Evolutionary conservation across 2,329 filamentous ascomycete genomes (phyloP), one percentile per base, ranked within the genome.

Genomic region (Sporothrix brasiliensis): DNA sequence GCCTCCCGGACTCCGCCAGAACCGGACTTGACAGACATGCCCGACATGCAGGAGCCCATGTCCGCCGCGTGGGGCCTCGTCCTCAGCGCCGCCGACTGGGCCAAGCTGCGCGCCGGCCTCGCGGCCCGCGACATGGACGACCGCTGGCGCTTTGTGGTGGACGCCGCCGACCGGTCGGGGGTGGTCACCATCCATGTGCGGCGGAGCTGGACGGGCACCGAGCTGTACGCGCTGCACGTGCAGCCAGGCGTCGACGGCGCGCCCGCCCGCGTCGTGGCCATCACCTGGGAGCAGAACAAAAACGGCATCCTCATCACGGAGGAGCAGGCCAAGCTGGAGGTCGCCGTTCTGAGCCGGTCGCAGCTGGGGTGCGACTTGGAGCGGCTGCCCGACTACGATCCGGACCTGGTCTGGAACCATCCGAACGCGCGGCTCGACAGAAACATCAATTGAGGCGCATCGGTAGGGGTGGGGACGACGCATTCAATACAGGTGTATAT

Each of bases 231-330:
- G 34, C 39, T 69, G 2, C 58, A 52, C 10, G 39, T 69, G 9
- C 49, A 60, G 56, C 67, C 67, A n/a, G 24, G 47, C 13, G 27
- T 44, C 6, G 66, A 54, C 24, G 10, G 21, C 19, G 56, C 39
- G 1, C 34, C 58, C 10, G 44, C 27, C 11, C 27, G 58, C 1
- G 34, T 53, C 11, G 21, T 69, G 21, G 68, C 68, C 49, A 69
- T 69, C 21, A 56, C 68, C 11, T 69, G 68, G 68, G 50, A 69
- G 16, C n/a, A 53, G 58, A 52, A 44, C 58, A 53, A 41, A 4
- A 49, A 21, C 5, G 30, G 58, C 7, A 24, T 30, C 3, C 11
- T 34, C 3, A n/a, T 69, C 3, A 63, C 47, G 2, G 68, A 69
- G 39, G n/a, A 44, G n/a, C 58, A 65, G 24, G 68, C 58, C 58